Percentiles rank a stretch among this genome's conserved stretches.
Evolutionary conservation across 306 rosid genomes (phyloP).

Genomic region (Vigna angularis): DNA sequence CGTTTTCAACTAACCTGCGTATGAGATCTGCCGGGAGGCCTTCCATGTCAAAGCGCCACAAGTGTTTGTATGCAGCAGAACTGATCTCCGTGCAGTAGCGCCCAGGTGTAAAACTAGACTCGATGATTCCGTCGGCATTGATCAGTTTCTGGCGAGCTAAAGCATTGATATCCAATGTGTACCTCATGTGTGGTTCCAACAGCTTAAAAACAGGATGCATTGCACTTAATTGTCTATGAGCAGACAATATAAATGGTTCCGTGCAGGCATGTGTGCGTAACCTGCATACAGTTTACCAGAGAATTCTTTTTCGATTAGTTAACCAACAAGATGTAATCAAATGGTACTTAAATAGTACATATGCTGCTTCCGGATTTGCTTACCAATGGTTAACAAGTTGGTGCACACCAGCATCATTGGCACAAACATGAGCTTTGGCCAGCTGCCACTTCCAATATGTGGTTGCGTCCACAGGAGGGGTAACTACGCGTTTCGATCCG

Average conservation of each 20-base stretch:
- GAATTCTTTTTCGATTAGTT: background rate
- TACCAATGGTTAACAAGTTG: conserved; percentile 93
- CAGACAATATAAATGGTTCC: conserved; percentile 84
- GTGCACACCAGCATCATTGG: conserved; percentile 89
- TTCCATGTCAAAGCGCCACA: conserved; percentile 87
- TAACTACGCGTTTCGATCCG: conserved; percentile 63
- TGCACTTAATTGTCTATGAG: conserved; percentile 90
- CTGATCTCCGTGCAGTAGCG: conserved; percentile 87
- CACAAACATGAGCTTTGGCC: conserved; percentile 83
- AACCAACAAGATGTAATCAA: background rate
- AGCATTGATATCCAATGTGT: conserved; percentile 77
- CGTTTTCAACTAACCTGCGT: conserved; percentile 40
- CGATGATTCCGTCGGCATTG: conserved; percentile 76
- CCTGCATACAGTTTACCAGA: conserved; percentile 43
- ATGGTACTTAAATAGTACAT: background rate
- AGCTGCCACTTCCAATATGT: conserved; percentile 84
- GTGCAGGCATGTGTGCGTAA: conserved; percentile 77
- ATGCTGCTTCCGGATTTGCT: background rate
- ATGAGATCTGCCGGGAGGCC: conserved; percentile 85
- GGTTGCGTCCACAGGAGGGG: conserved; percentile 74
- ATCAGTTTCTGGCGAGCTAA: conserved; percentile 73
- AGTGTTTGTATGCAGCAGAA: conserved; percentile 68
- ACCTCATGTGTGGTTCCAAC: conserved; percentile 91
- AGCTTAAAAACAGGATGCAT: conserved; percentile 88
- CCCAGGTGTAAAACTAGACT: conserved; percentile 82